Conservation (phyloP, 2,329 filamentous ascomycete genomes). For the Colletotrichum liriopes region DNA sequence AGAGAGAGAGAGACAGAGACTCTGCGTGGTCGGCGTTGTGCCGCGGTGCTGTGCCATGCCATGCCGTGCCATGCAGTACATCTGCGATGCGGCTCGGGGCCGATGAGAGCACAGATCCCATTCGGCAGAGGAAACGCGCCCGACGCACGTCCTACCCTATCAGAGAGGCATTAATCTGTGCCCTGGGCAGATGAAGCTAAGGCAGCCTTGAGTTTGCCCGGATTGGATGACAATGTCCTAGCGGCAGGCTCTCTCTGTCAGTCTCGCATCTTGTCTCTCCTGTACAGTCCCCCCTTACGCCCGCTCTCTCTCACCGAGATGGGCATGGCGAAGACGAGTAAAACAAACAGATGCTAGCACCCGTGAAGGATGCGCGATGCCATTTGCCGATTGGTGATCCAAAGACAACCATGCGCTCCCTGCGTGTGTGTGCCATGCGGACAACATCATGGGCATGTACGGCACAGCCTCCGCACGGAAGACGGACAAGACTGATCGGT, state of each 20-base stretch:
- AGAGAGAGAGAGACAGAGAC: background rate
- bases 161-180: background rate
- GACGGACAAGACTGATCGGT: background rate
- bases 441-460: background rate
- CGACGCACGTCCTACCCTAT: background rate
- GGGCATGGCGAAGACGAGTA: background rate
- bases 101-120: constrained; percentile 2
- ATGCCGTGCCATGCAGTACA: background rate
- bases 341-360: constrained; percentile 1
- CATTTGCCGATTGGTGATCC: background rate
- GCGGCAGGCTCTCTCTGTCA: constrained; percentile 1
- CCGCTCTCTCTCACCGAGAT: background rate
- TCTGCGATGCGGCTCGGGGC: constrained; percentile 23
- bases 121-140: constrained; percentile 5
- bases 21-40: constrained; percentile 11
- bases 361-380: background rate
- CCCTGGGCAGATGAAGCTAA: constrained; percentile 11
- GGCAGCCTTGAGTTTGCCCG: background rate
- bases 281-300: background rate
- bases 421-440: background rate
- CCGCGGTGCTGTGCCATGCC: background rate
- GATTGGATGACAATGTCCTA: constrained; percentile 10
- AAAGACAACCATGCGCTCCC: background rate
- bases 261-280: background rate
- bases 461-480: constrained; percentile 10